Evolutionary conservation across 2,329 filamentous ascomycete species (phyloP).

Genomic region (Fusarium denticulatum): DNA sequence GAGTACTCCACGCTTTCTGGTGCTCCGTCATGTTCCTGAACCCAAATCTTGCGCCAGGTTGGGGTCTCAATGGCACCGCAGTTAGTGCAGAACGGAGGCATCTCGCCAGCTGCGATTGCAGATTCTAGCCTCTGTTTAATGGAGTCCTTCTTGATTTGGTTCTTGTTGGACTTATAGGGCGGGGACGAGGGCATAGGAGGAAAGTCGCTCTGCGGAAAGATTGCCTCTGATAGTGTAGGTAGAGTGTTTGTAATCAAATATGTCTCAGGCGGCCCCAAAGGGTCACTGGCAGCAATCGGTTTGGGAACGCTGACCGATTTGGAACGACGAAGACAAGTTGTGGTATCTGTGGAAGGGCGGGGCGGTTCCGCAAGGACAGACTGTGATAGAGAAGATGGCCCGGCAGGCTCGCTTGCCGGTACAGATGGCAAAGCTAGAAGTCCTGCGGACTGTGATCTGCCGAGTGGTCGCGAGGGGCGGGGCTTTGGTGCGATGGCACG

Average conservation of each 20-base stretch:
- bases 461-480: conserved; percentile 41
- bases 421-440: conserved; percentile 50
- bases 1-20: conserved; percentile 77
- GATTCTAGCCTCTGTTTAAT: conserved; percentile 68
- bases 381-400: conserved; percentile 54
- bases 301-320: conserved; percentile 49
- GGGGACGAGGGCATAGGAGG: conserved; percentile 52
- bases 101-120: conserved; percentile 79
- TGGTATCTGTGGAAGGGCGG: conserved; percentile 46
- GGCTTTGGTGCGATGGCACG: conserved; percentile 23
- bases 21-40: conserved; percentile 76
- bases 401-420: conserved; percentile 61
- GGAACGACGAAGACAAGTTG: conserved; percentile 52
- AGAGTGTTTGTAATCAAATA: conserved; percentile 28
- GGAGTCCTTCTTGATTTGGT: conserved; percentile 69
- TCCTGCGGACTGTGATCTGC: conserved; percentile 52
- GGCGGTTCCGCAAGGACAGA: conserved; percentile 28
- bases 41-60: conserved; percentile 94
- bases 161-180: conserved; percentile 67
- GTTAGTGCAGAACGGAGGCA: conserved; percentile 90
- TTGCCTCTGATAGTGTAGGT: conserved; percentile 49
- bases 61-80: conserved; percentile 96
- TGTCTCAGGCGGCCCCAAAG: conserved; percentile 45
- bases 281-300: conserved; percentile 59
- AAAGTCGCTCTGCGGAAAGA: conserved; percentile 57